Conservation (phyloP, 768 basidiomycete genomes). For the Boletellus emodensis region DNA sequence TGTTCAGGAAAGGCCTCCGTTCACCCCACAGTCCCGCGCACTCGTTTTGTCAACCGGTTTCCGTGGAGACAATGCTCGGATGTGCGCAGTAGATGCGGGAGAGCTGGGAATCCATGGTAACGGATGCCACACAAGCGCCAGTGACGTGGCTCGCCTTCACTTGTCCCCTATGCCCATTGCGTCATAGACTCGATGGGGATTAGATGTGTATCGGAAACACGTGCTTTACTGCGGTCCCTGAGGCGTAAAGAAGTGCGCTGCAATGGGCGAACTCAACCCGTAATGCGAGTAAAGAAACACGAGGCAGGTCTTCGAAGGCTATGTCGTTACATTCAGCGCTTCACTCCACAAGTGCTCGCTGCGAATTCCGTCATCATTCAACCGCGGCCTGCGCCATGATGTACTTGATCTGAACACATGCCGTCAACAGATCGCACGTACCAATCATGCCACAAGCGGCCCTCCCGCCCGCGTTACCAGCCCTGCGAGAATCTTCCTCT, state of each 20-base stretch:
- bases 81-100: too few species aligned
- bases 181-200: too few species aligned
- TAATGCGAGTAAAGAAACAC: conserved; percentile 12
- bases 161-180: too few species aligned
- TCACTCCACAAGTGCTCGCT: background rate
- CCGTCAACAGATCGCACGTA: conserved; percentile 21
- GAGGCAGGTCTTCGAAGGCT: background rate
- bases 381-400: conserved; percentile 14
- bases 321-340: conserved; percentile 4
- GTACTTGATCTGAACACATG: background rate
- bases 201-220: too few species aligned
- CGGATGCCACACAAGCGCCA: too few species aligned
- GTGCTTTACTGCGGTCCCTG: too few species aligned
- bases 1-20: too few species aligned
- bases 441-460: conserved; percentile 84
- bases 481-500: conserved; percentile 70
- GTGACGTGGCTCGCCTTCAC: too few species aligned
- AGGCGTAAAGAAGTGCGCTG: background rate
- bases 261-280: conserved; percentile 2
- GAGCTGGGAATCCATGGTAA: too few species aligned
- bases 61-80: too few species aligned
- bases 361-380: conserved; percentile 6
- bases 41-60: too few species aligned
- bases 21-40: too few species aligned
- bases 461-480: conserved; percentile 73